phyloP scores from a whole-genome alignment of 2,329 filamentous ascomycete genomes.

The Penicillium sp. region DNA sequence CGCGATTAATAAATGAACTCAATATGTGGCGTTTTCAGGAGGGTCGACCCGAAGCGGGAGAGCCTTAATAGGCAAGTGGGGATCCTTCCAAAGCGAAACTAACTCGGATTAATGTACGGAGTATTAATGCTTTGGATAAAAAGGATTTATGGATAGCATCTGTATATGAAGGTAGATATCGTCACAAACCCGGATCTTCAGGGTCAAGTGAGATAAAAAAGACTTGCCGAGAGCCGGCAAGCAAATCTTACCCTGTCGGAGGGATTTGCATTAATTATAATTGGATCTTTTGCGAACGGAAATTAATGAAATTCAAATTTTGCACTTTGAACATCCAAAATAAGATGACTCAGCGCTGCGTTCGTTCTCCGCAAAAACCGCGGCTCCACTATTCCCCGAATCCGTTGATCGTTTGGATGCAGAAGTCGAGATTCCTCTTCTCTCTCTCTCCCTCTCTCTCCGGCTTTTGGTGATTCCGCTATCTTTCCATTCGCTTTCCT shows the following conservation, averaged over 20 bases:
- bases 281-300: not conserved
- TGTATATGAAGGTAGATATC: too few species aligned
- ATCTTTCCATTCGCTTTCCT: not conserved
- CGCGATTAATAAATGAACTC: not conserved
- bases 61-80: conserved; percentile 10
- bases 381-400: conserved; percentile 32
- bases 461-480: conserved; percentile 15
- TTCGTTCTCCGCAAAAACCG: conserved; percentile 28
- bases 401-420: conserved; percentile 21
- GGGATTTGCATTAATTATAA: not conserved
- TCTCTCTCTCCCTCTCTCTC: conserved; percentile 13
- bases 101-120: not conserved
- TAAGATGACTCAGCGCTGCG: conserved; percentile 14
- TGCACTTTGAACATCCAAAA: not conserved
- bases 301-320: not conserved
- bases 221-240: conserved; percentile 8
- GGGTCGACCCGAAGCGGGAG: conserved; percentile 7
- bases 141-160: too few species aligned
- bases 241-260: conserved; percentile 8
- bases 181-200: conserved; percentile 1
- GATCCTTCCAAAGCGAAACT: not conserved
- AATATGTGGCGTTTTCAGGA: conserved; percentile 11
- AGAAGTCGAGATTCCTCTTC: conserved; percentile 28
- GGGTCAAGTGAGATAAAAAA: not conserved
- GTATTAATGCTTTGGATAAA: too few species aligned